Evolutionary conservation across 306 rosid genomes (phyloP), one percentile per base, ranked within the genome.

Genomic region (Rosa chinensis): DNA sequence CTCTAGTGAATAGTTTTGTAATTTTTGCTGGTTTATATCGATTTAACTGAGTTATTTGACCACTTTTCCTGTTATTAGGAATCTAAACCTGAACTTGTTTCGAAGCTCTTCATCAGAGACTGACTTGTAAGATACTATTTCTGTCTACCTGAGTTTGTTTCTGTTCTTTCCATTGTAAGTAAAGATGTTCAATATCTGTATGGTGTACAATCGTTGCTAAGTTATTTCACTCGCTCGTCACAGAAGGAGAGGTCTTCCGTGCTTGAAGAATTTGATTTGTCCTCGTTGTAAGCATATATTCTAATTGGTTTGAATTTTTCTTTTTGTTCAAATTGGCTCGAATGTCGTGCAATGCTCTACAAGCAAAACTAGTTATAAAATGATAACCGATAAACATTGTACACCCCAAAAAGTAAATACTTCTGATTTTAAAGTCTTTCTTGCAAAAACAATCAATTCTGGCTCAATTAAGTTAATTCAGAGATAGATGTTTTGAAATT

Each of bases 11-110:
- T 80, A 39, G 72, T 81, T 16, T 11, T 55, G 28, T 64, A 55
- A 53, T 8, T 69, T 18, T 35, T 8, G 64, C 68, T 3, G 14
- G 52, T 50, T 77, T 40, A 40, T 61, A 5, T 63, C 16, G 63
- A 55, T 75, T 35, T 37, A 63, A 61, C 70, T 78, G 79, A 80
- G 16, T 47, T 79, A 61, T 82, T 68, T 78, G 52, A 56, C 53
- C 44, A 78, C 72, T 73, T 87, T 73, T 70, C 79, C 69, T 55
- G 69, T 21, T 20, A 72, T 74, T 76, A 92, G 99, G 91, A 92
- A 94, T 80, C 81, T 94, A 79, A 84, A 94, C 75, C 72, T 91
- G 71, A 94, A 94, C 82, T 80, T 94, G 90, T 92, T 87, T 48
- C 86, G 80, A 81, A 86, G 93, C 89, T 91, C 90, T 66, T 86